phyloP scores from a whole-genome alignment of 2,329 filamentous ascomycete genomes.

The Didymosphaeria variabile region DNA sequence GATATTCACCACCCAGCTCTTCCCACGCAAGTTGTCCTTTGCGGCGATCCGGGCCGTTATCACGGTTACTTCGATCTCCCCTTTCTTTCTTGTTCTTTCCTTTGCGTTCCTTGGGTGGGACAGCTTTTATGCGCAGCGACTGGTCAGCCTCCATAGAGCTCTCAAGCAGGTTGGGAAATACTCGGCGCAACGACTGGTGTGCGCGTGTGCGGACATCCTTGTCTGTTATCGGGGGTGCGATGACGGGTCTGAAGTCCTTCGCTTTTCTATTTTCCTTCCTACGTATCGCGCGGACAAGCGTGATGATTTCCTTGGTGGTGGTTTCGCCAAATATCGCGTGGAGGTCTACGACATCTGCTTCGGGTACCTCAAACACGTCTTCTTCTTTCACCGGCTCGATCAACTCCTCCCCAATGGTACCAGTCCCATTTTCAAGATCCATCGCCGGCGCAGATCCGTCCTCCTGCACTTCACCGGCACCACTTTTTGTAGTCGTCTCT shows the following conservation, averaged over 20 bases:
- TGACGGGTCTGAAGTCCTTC: conserved; percentile 63
- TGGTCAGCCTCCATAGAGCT: conserved; percentile 79
- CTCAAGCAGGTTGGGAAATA: conserved; percentile 81
- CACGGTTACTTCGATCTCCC: conserved; percentile 32
- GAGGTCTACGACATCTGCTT: conserved; percentile 50
- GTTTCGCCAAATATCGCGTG: conserved; percentile 62
- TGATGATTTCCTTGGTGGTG: conserved; percentile 60
- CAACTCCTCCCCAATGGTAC: background rate
- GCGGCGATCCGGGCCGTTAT: conserved; percentile 34
- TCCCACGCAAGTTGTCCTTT: conserved; percentile 63
- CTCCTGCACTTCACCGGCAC: background rate
- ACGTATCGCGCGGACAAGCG: conserved; percentile 64
- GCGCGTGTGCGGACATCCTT: conserved; percentile 69
- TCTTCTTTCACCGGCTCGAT: conserved; percentile 9
- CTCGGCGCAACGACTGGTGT: conserved; percentile 74
- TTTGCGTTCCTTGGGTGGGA: conserved; percentile 48
- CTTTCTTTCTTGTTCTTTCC: conserved; percentile 35
- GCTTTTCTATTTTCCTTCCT: conserved; percentile 64
- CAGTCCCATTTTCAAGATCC: background rate
- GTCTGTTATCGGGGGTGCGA: conserved; percentile 65
- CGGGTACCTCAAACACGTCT: conserved; percentile 41
- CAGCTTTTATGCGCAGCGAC: conserved; percentile 66
- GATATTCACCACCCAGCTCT: conserved; percentile 77
- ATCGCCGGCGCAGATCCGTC: conserved; percentile 9
- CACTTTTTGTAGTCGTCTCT: conserved; percentile 25